These are phyloP conservation scores for Geotrichum klebahnii DNA, from an alignment of 1,139 yeast genomes.

Conservation along the genomic window DNA sequence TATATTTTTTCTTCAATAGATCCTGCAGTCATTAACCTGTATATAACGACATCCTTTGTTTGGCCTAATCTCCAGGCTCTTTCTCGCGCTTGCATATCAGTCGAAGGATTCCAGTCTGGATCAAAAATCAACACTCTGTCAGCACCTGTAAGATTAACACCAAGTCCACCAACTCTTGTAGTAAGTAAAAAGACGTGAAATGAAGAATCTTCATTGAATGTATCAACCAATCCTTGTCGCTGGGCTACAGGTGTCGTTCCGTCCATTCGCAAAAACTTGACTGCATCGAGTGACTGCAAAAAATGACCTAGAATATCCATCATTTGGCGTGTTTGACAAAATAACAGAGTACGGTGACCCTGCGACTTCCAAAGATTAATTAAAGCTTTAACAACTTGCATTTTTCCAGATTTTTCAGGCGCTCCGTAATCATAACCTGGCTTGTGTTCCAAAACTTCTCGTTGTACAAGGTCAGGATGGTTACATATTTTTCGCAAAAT, in stretches of 20 bases:
- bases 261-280: conserved; percentile 79
- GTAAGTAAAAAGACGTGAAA: conserved; percentile 73
- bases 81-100: conserved; percentile 94
- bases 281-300: conserved; percentile 43
- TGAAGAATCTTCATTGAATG: conserved; percentile 59
- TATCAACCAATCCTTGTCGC: conserved; percentile 76
- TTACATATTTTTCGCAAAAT: conserved; percentile 86
- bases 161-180: conserved; percentile 93
- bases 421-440: conserved; percentile 56
- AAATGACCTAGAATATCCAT: conserved; percentile 74
- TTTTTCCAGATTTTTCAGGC: conserved; percentile 74
- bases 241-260: conserved; percentile 79
- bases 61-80: conserved; percentile 97
- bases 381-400: conserved; percentile 80
- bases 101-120: conserved; percentile 98
- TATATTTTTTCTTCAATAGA: conserved; percentile 95
- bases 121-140: conserved; percentile 90
- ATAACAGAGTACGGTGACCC: conserved; percentile 72
- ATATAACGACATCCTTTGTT: conserved; percentile 86
- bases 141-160: conserved; percentile 92
- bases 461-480: conserved; percentile 83
- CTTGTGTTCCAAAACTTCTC: conserved; percentile 46
- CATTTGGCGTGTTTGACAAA: conserved; percentile 94
- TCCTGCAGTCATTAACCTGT: conserved; percentile 89
- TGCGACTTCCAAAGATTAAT: conserved; percentile 72